Evolutionary conservation across 495 filamentous ascomycete genomes (phyloP).

Genomic region (Parathielavia hyrcaniae): DNA sequence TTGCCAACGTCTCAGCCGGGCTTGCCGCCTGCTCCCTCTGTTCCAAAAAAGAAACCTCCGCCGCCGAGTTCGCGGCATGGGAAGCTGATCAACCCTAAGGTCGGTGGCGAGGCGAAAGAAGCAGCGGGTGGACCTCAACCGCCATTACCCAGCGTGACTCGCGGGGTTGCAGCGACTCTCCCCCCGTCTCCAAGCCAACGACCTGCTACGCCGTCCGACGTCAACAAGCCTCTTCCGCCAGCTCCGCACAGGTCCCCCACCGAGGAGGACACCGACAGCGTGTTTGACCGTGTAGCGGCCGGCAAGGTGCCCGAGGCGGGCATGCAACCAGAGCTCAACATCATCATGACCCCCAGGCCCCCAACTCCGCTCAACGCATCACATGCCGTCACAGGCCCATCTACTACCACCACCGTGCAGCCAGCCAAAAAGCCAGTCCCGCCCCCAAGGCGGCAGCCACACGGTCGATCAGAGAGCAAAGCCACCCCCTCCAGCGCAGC

Average conservation of each 20-base stretch:
- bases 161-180: not conserved
- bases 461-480: constrained; percentile 39
- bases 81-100: constrained; percentile 50
- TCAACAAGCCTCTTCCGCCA: constrained; percentile 47
- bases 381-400: constrained; percentile 21
- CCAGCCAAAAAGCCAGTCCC: constrained; percentile 40
- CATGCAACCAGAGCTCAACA: constrained; percentile 27
- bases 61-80: constrained; percentile 58
- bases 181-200: constrained; percentile 6
- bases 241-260: constrained; percentile 38
- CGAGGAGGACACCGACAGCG: constrained; percentile 35
- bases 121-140: not conserved
- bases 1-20: constrained; percentile 23
- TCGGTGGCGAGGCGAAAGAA: constrained; percentile 11
- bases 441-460: constrained; percentile 43
- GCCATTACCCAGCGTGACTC: constrained; percentile 1
- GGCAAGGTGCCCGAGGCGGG: constrained; percentile 40
- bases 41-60: constrained; percentile 40
- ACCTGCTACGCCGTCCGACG: constrained; percentile 34
- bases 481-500: constrained; percentile 22
- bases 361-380: constrained; percentile 32
- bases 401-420: constrained; percentile 10
- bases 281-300: constrained; percentile 43
- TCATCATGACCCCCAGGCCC: constrained; percentile 27
- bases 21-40: constrained; percentile 9